These are phyloP conservation scores for Madurella fahalii DNA, from an alignment of 2,329 filamentous ascomycete genomes.

Conservation along the genomic window DNA sequence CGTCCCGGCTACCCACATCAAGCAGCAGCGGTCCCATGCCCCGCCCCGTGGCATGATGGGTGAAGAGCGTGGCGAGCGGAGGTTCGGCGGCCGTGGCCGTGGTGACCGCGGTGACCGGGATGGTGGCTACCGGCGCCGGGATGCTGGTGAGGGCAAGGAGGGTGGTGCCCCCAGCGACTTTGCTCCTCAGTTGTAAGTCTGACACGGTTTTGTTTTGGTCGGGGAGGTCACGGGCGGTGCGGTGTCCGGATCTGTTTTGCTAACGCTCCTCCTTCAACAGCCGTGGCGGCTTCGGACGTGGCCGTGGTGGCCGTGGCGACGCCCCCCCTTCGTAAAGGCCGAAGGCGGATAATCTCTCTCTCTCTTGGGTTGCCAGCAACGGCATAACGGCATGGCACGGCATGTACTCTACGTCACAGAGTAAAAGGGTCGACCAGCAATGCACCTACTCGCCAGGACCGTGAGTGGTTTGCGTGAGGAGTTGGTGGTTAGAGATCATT, in stretches of 20 bases:
- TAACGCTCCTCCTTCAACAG: constrained; percentile 40
- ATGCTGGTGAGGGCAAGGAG: constrained; percentile 83
- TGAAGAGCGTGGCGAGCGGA: constrained; percentile 74
- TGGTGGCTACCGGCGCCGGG: constrained; percentile 89
- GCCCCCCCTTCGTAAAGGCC: constrained; percentile 61
- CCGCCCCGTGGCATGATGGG: constrained; percentile 98
- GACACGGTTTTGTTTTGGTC: not conserved
- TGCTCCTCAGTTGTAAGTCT: constrained; percentile 76
- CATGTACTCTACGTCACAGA: constrained; percentile 43
- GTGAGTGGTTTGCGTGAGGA: constrained; percentile 31
- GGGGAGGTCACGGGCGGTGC: no score
- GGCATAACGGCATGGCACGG: constrained; percentile 32
- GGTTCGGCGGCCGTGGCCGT: constrained; percentile 73
- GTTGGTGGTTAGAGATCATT: constrained; percentile 25
- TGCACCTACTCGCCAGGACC: constrained; percentile 29
- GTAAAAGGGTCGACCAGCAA: constrained; percentile 30
- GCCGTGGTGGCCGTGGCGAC: constrained; percentile 74
- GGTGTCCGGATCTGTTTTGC: constrained; percentile 21
- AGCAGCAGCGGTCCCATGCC: constrained; percentile 98
- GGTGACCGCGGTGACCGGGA: constrained; percentile 76
- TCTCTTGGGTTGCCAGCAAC: constrained; percentile 25
- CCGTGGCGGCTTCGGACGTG: constrained; percentile 87
- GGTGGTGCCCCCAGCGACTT: constrained; percentile 89
- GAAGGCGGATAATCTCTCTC: constrained; percentile 24
- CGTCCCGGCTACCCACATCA: constrained; percentile 99